Conservation (phyloP, 129 eudicot genomes). For the Logfia minima region DNA sequence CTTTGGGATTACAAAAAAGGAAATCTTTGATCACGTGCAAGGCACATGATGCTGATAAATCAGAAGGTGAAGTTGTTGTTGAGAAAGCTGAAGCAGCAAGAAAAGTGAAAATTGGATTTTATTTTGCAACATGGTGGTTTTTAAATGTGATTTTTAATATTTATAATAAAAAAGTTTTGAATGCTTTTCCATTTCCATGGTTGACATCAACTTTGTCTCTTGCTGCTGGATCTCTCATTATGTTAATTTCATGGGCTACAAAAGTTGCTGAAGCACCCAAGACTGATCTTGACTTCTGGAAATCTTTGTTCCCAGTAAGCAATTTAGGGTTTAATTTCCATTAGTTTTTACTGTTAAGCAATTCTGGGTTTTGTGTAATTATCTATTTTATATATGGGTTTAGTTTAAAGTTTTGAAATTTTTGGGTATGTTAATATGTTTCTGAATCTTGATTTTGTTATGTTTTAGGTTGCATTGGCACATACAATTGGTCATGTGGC, state of each 20-base stretch:
- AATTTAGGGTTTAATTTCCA: neutral
- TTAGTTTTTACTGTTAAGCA: neutral
- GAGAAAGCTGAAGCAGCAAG: conserved; percentile 54
- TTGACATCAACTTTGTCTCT: conserved; percentile 66
- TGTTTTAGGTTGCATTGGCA: conserved; percentile 72
- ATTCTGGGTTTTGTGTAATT: conserved; percentile 21
- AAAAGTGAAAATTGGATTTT: conserved; percentile 62
- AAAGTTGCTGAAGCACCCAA: conserved; percentile 61
- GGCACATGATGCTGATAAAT: conserved; percentile 54
- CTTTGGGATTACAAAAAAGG: conserved; percentile 29
- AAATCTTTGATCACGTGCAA: conserved; percentile 28
- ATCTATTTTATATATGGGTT: neutral
- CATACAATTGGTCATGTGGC: conserved; percentile 86
- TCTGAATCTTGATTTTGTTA: conserved; percentile 17
- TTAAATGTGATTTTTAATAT: conserved; percentile 69
- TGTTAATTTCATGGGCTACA: conserved; percentile 64
- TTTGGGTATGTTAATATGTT: neutral
- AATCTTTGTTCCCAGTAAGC: conserved; percentile 66
- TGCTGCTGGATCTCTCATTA: conserved; percentile 70
- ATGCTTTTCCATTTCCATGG: conserved; percentile 80
- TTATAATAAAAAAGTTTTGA: conserved; percentile 67
- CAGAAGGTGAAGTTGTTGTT: conserved; percentile 33
- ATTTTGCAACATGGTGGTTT: conserved; percentile 73
- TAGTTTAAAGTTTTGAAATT: conserved; percentile 7
- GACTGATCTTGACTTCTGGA: conserved; percentile 73